These are phyloP conservation scores for Arthrobotrys entomopaga DNA, from an alignment of 2,329 filamentous ascomycete species.

Conservation along the genomic window DNA sequence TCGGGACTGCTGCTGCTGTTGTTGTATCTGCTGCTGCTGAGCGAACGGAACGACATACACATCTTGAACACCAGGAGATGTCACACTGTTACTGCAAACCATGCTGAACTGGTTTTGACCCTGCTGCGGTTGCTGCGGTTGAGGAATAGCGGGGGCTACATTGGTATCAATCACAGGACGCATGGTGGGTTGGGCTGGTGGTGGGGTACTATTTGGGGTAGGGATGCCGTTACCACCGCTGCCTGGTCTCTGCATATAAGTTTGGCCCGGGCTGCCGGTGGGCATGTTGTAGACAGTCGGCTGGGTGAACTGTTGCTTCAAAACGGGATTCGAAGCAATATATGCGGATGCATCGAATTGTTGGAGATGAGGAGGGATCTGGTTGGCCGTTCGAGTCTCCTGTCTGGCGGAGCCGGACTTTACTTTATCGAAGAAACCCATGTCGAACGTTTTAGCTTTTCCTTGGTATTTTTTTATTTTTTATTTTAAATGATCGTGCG, in stretches of 20 bases:
- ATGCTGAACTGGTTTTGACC: slow-evolving; percentile 37
- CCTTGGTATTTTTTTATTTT: too few species aligned
- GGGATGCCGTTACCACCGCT: slow-evolving; percentile 49
- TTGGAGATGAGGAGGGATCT: slow-evolving; percentile 47
- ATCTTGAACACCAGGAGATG: slow-evolving; percentile 52
- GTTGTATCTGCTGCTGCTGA: slow-evolving; percentile 42
- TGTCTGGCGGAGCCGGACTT: slow-evolving; percentile 49
- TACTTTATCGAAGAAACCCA: slow-evolving; percentile 54
- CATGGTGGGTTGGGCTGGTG: slow-evolving; percentile 29
- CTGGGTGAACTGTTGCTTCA: slow-evolving; percentile 53
- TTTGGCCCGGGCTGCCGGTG: slow-evolving; percentile 41
- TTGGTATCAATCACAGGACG: slow-evolving; percentile 50
- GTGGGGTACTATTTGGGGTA: slow-evolving; percentile 52
- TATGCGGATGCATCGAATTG: slow-evolving; percentile 54
- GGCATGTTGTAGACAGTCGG: slow-evolving; percentile 23
- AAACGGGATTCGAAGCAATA: slow-evolving; percentile 51
- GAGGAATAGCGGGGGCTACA: slow-evolving; percentile 29
- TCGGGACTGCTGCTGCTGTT: slow-evolving; percentile 19
- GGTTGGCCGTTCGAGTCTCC: slow-evolving; percentile 38
- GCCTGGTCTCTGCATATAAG: slow-evolving; percentile 43
- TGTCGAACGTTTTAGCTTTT: slow-evolving; percentile 6
- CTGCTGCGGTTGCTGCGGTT: slow-evolving; percentile 3
- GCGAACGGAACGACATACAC: slow-evolving; percentile 51
- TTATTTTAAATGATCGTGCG: neutral
- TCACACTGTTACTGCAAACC: slow-evolving; percentile 53